These are phyloP conservation scores for Cetradonia linearis DNA, from an alignment of 495 filamentous ascomycete genomes.

Conservation along the genomic window DNA sequence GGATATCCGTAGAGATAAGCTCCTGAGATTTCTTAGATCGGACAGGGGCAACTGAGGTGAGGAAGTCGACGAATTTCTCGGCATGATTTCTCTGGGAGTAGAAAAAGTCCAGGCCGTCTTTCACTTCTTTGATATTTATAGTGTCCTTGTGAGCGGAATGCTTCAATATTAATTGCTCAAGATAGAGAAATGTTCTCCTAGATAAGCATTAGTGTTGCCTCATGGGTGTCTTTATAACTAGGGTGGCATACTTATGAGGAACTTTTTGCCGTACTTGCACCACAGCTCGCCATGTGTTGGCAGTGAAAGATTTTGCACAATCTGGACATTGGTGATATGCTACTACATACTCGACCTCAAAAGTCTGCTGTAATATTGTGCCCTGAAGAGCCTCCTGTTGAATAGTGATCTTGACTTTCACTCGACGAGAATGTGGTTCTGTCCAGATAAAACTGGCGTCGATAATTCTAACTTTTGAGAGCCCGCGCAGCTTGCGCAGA, in stretches of 20 bases:
- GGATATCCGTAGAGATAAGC: conserved; percentile 86
- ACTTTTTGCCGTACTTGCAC: conserved; percentile 97
- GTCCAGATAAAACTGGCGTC: conserved; percentile 98
- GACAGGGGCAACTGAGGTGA: conserved; percentile 69
- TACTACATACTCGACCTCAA: conserved; percentile 87
- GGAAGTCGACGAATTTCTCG: conserved; percentile 85
- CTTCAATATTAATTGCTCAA: conserved; percentile 94
- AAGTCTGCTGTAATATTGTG: conserved; percentile 80
- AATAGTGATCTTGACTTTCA: conserved; percentile 88
- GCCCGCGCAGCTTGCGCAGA: conserved; percentile 66
- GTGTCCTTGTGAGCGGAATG: conserved; percentile 85
- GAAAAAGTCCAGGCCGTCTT: conserved; percentile 92
- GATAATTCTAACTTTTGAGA: conserved; percentile 80
- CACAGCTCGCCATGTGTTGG: conserved; percentile 76
- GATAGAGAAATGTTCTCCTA: conserved; percentile 78
- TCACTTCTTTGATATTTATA: conserved; percentile 91
- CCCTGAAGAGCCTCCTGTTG: conserved; percentile 67
- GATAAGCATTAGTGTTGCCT: neutral
- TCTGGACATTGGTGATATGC: conserved; percentile 83
- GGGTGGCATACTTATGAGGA: conserved; percentile 54
- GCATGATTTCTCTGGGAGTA: conserved; percentile 82
- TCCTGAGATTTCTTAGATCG: conserved; percentile 78
- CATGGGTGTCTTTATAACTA: neutral
- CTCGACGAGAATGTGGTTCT: conserved; percentile 81
- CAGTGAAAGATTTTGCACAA: conserved; percentile 87